Conservation (phyloP, 78 protist genomes). For the Guillardia theta region DNA sequence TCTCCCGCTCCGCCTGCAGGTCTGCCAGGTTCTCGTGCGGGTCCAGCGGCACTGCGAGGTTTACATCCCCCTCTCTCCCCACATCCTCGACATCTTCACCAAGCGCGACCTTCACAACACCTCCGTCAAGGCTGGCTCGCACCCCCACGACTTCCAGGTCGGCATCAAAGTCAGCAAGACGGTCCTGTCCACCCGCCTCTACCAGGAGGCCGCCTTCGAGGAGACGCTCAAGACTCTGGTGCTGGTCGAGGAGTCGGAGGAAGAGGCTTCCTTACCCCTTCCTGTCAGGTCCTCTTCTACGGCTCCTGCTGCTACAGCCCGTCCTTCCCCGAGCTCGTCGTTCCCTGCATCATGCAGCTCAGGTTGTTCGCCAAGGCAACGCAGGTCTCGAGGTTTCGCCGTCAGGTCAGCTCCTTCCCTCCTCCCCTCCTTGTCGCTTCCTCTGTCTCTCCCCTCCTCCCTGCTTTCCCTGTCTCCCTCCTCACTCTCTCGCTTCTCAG, state of each 20-base stretch:
- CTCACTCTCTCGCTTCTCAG: not conserved
- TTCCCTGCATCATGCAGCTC: conserved; percentile 50
- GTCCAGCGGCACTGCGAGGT: conserved; percentile 52
- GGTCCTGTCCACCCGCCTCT: not conserved
- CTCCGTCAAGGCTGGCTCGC: not conserved
- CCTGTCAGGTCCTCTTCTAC: not conserved
- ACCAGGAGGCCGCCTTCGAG: not conserved
- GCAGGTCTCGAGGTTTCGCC: not conserved
- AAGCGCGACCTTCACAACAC: not conserved
- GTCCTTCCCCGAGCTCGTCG: conserved; percentile 76
- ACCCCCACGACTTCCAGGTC: not conserved
- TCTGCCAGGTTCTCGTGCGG: conserved; percentile 49
- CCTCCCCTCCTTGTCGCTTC: not conserved
- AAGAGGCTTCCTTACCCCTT: not conserved
- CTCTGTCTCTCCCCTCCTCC: not conserved
- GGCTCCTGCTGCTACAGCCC: not conserved
- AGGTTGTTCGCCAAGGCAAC: not conserved
- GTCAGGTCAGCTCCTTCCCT: not conserved
- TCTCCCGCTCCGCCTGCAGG: conserved; percentile 74
- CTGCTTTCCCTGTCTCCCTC: not conserved
- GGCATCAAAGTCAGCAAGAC: not conserved
- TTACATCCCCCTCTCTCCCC: not conserved
- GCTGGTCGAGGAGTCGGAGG: too few relatives aligned
- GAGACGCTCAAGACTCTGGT: not conserved
- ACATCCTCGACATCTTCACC: conserved; percentile 40